phyloP scores from a whole-genome alignment of 305 asterid species.

The Lippia alba region DNA sequence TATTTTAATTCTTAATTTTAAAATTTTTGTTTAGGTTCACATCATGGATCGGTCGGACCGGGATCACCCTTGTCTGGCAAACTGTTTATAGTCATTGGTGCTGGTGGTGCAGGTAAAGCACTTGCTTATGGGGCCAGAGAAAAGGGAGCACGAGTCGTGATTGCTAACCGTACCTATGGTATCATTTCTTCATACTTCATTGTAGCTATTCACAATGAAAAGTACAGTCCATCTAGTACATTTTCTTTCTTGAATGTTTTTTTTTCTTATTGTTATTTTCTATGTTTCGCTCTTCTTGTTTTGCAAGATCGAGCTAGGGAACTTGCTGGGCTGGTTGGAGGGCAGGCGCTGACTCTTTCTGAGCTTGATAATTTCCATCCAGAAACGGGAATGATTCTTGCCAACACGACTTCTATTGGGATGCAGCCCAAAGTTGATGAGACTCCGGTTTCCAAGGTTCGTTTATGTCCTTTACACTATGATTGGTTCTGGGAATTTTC shows the following conservation, averaged over 20 bases:
- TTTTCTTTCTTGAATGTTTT: constrained; percentile 13
- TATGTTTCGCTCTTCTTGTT: constrained; percentile 16
- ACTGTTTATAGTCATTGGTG: constrained; percentile 86
- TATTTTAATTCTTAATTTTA: too few relatives aligned
- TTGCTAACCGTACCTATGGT: constrained; percentile 96
- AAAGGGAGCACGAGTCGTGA: constrained; percentile 91
- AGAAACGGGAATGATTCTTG: constrained; percentile 90
- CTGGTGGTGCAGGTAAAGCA: constrained; percentile 98
- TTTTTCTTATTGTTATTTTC: neutral
- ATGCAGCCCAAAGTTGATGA: constrained; percentile 95
- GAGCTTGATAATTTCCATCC: constrained; percentile 77
- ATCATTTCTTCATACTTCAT: constrained; percentile 1
- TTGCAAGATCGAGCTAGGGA: constrained; percentile 80
- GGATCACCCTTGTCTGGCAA: constrained; percentile 80
- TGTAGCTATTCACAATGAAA: neutral
- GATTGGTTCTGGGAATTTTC: too few relatives aligned
- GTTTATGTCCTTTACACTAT: constrained; percentile 14
- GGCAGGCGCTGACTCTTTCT: constrained; percentile 75
- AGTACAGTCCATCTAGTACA: too few relatives aligned
- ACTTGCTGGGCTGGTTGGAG: constrained; percentile 81
- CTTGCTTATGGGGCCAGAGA: constrained; percentile 95
- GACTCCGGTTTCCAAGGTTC: constrained; percentile 90
- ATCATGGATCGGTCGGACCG: constrained; percentile 33
- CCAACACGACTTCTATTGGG: constrained; percentile 91
- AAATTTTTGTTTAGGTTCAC: constrained; percentile 42